These are phyloP conservation scores for Aureobasidium sp. DNA, from an alignment of 2,329 filamentous ascomycete species.

Conservation along the genomic window DNA sequence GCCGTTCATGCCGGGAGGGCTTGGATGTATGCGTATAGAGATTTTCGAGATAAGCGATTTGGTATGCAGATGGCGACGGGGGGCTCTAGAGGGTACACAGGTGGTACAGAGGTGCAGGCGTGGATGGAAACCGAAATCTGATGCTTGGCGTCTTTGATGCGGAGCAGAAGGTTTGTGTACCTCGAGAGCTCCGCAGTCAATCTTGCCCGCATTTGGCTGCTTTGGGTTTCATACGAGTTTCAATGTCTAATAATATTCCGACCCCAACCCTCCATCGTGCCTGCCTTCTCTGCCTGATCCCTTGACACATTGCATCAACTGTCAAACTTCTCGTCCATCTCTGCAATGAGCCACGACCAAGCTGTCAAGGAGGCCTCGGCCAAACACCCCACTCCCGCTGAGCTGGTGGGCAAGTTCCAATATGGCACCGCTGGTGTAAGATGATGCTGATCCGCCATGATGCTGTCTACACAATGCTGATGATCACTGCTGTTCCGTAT, in stretches of 20 bases:
- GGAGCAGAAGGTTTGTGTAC: not conserved
- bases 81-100: not conserved
- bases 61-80: not conserved
- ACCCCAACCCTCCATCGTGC: not conserved
- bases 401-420: constrained; percentile 36
- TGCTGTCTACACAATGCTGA: constrained; percentile 6
- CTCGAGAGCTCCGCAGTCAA: not conserved
- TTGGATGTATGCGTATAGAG: too few species aligned
- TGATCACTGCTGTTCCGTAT: constrained; percentile 50
- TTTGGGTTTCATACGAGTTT: constrained; percentile 5
- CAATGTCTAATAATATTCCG: constrained; percentile 8
- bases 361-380: constrained; percentile 17
- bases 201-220: not conserved
- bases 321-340: not conserved
- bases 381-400: constrained; percentile 25
- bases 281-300: not conserved
- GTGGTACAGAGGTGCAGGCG: not conserved
- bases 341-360: constrained; percentile 11
- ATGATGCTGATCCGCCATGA: not conserved
- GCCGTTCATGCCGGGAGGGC: constrained; percentile 28
- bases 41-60: not conserved
- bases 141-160: not conserved
- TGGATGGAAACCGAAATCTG: not conserved
- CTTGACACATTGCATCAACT: not conserved
- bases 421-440: constrained; percentile 50